Percentiles rank a stretch among this genome's conserved stretches.
These are phyloP conservation scores for Lunasporangiospora selenospora DNA, from an alignment of 192 early-diverging fungal species.

Conservation along the genomic window DNA sequence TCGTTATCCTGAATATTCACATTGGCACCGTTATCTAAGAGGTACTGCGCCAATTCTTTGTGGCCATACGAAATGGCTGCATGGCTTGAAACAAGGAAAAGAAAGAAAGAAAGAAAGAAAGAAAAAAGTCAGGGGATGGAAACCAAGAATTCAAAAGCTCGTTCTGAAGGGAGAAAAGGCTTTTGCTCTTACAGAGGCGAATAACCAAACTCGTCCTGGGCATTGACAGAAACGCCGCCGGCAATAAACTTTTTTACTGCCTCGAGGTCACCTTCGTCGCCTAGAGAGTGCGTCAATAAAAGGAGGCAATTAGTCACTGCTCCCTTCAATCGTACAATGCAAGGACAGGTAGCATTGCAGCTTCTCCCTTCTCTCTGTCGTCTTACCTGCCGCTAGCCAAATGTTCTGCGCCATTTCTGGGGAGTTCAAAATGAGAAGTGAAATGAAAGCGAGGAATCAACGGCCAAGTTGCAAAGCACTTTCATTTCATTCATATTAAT, in stretches of 20 bases:
- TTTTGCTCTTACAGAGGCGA: slow-evolving; percentile 67
- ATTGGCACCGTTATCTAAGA: slow-evolving; percentile 68
- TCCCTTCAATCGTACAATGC: too few relatives aligned
- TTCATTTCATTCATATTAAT: too few relatives aligned
- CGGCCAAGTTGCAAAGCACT: too few relatives aligned
- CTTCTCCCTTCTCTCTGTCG: not conserved
- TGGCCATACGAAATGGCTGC: slow-evolving; percentile 83
- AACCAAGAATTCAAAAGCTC: too few relatives aligned
- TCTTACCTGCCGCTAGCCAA: slow-evolving; percentile 35
- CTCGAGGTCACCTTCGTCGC: slow-evolving; percentile 34
- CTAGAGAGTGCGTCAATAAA: slow-evolving; percentile 12
- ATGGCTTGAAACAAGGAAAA: slow-evolving; percentile 28
- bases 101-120: not conserved
- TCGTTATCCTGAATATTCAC: slow-evolving; percentile 79
- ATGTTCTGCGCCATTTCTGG: slow-evolving; percentile 27
- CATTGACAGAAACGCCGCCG: slow-evolving; percentile 62
- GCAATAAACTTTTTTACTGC: slow-evolving; percentile 55
- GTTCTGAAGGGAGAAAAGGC: not conserved
- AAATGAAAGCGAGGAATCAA: not conserved
- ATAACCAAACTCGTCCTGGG: slow-evolving; percentile 82
- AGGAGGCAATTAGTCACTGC: too few relatives aligned
- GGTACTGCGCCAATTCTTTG: slow-evolving; percentile 66
- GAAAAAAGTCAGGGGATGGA: too few relatives aligned
- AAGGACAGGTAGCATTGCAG: not conserved
- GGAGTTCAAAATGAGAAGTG: not conserved